Base-by-base conservation (phyloP, 768 basidiomycete genomes). In the Tricholomella constricta region DNA sequence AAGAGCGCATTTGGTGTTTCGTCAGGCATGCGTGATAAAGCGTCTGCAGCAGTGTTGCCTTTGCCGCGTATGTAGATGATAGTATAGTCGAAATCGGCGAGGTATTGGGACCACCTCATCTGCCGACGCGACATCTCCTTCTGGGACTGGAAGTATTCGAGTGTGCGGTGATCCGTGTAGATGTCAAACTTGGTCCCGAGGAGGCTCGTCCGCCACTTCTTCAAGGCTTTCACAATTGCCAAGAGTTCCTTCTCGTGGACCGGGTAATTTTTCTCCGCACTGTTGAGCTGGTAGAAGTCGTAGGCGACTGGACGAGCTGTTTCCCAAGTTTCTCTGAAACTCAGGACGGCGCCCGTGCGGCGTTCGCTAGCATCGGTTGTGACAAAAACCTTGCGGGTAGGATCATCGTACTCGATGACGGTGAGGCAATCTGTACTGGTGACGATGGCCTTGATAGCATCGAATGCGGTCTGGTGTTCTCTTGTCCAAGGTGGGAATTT, bases 141-240 rank as follows among this genome's bases (percentile, higher is more conserved):
- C n/a, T n/a, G n/a, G n/a, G n/a, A n/a, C n/a, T n/a, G n/a, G n/a
- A 73, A 2, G 75, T 54, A 0, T 12, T 46, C 45, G 10, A 46
- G 62, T 0, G 72, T 71, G 3, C 62, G 52, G 53, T 77, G 75
- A 46, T 76, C 71, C 0, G 73, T 74, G 34, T 53, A 70, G 12
- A 76, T 63, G 0, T 37, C 2, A 63, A 65, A 59, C 17, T 34
- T 45, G 2, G 48, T 29, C 6, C 70, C 61, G 0, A 67, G 22
- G 0, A 65, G 47, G 51, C 66, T 64, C 1, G 57, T 54, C 10
- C 60, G 50, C 68, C 69, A 74, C 25, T 62, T 57, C 19, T 60
- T 45, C 6, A 70, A 51, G 0, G 68, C 69, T 0, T 65, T 54
- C 0, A 77, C 56, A 8, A 77, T 72, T 0, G 72, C 72, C 0